Evolutionary conservation across 768 basidiomycete genomes (phyloP), one percentile per base, ranked within the genome.

Genomic region (Boletellus sp.): DNA sequence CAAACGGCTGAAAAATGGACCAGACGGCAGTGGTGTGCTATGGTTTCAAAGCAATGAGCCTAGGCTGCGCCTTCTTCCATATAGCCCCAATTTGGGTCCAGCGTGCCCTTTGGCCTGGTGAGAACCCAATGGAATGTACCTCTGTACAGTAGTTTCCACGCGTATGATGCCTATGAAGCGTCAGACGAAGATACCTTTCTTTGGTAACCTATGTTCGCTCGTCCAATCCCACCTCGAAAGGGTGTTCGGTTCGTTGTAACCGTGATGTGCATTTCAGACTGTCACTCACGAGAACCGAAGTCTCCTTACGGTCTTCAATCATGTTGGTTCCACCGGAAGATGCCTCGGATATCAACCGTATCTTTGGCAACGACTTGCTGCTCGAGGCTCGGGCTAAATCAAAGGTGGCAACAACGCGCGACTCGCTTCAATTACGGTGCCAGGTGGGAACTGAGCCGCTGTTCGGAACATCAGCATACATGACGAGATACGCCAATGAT

Each of bases 401-500:
- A 3, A 20, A 22, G 1, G 17, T 1, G 3, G n/a, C n/a, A n/a
- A 7, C 32, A 42, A 28, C 19, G 12, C 6, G 12, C 1, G 11
- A 45, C 48, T 26, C 17, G 52, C 59, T 40, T 60, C 59, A 7
- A 51, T 12, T 13, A 38, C 59, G 55, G 12, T 60, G 59, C 59
- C 59, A 60, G 15, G 38, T 20, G 59, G 59, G 39, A 60, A 60
- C n/a, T 61, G 23, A 26, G 60, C 48, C 42, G 59, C 59, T 60
- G 22, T 45, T 34, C 15, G 15, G 17, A 24, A 33, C 40, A 24
- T 61, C 35, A 62, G 20, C 8, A 8, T 13, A 6, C 4, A 11
- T 45, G n/a, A 1, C n/a, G 6, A 41, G 19, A 4, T 6, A 1
- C 1, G 1, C 3, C 15, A 20, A 6, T 9, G 2, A 24, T 20